Percentiles rank a stretch among this genome's conserved stretches.
Conservation (phyloP, 2,329 filamentous ascomycete genomes). For the Hypocrella siamensis region DNA sequence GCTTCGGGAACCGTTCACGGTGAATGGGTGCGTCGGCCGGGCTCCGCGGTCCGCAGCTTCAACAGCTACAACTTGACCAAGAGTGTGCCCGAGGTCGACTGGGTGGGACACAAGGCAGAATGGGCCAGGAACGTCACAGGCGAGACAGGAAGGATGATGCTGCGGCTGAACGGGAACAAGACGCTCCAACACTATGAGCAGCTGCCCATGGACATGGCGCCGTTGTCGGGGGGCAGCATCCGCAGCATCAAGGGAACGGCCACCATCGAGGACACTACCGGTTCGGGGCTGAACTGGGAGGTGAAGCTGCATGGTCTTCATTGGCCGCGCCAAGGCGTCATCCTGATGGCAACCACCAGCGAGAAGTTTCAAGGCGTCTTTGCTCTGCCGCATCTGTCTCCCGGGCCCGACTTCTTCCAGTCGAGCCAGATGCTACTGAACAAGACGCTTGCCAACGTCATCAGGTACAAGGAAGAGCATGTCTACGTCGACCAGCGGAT, state of each 20-base stretch:
- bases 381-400: slow-evolving; percentile 67
- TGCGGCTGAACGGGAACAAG: slow-evolving; percentile 46
- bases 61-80: slow-evolving; percentile 46
- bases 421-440: slow-evolving; percentile 53
- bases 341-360: slow-evolving; percentile 77
- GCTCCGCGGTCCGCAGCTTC: slow-evolving; percentile 27
- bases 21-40: slow-evolving; percentile 51
- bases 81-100: slow-evolving; percentile 49
- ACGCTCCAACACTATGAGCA: slow-evolving; percentile 29
- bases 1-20: slow-evolving; percentile 63
- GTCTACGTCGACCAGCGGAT: slow-evolving; percentile 41
- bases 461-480: slow-evolving; percentile 46
- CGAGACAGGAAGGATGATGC: slow-evolving; percentile 47
- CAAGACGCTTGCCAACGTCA: slow-evolving; percentile 49
- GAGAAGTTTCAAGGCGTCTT: slow-evolving; percentile 92
- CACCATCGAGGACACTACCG: slow-evolving; percentile 55
- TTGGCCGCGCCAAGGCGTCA: slow-evolving; percentile 63
- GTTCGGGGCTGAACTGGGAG: slow-evolving; percentile 56
- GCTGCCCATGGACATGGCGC: slow-evolving; percentile 14
- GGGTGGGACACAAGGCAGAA: slow-evolving; percentile 38
- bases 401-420: slow-evolving; percentile 38
- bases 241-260: slow-evolving; percentile 56
- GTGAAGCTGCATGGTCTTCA: slow-evolving; percentile 73
- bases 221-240: slow-evolving; percentile 34
- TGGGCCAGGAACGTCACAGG: slow-evolving; percentile 78